phyloP scores from a whole-genome alignment of 2,329 filamentous ascomycete genomes.

The Trichoderma hamatum region DNA sequence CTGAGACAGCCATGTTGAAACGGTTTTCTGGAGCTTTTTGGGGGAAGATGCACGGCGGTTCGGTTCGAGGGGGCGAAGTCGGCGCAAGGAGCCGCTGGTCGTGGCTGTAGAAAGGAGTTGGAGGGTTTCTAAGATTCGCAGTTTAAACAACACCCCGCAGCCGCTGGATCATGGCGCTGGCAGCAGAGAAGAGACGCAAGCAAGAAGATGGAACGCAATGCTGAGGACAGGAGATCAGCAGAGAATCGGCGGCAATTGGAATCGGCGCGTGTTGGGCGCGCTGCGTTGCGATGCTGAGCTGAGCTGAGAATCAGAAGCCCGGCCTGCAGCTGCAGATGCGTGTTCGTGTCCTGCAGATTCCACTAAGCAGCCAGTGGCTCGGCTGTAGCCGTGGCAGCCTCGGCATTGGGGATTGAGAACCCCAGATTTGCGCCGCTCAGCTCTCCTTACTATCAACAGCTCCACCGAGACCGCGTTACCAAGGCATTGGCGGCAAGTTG shows the following conservation, averaged over 20 bases:
- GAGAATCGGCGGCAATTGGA: slow-evolving; percentile 5
- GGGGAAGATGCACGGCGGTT: background rate
- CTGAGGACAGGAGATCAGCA: background rate
- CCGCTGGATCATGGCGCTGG: slow-evolving; percentile 27
- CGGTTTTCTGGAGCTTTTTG: background rate
- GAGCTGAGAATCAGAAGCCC: slow-evolving; percentile 1
- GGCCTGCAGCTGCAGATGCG: slow-evolving; percentile 6
- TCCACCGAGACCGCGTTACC: background rate
- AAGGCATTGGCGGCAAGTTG: background rate
- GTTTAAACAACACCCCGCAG: slow-evolving; percentile 21
- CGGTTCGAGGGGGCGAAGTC: background rate
- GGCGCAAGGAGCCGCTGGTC: background rate
- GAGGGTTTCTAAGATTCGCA: background rate
- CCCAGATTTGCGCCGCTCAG: slow-evolving; percentile 17
- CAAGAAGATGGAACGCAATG: background rate
- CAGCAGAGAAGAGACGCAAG: background rate
- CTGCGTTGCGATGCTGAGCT: slow-evolving; percentile 12
- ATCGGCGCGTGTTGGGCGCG: slow-evolving; percentile 20
- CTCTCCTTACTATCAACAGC: background rate
- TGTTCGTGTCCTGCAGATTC: slow-evolving; percentile 16
- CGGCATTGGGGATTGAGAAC: slow-evolving; percentile 23
- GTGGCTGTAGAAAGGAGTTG: slow-evolving; percentile 8
- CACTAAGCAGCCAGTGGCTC: slow-evolving; percentile 9
- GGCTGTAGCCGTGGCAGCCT: slow-evolving; percentile 25
- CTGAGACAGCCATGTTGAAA: slow-evolving; percentile 37